Conservation (phyloP, 805 yeast species). For the Zygosaccharomyces rouxii region DNA sequence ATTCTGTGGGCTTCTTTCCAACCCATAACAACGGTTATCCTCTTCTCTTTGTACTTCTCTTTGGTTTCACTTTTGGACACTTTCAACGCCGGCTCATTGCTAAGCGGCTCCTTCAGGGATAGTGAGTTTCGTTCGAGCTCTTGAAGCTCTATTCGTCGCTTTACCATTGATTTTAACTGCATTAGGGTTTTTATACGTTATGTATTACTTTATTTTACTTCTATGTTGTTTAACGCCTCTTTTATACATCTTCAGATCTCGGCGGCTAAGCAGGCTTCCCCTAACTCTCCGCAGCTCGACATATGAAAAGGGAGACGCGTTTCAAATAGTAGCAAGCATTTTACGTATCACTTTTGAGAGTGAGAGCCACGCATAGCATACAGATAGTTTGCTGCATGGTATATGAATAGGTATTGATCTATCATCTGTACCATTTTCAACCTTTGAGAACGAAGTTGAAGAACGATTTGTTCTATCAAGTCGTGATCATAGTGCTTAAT, state of each 20-base stretch:
- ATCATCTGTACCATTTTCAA: constrained; percentile 36
- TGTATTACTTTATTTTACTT: neutral
- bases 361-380: constrained; percentile 5
- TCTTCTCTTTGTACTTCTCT: neutral
- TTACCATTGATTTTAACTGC: neutral
- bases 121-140: neutral
- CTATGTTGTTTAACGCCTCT: neutral
- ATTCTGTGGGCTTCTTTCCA: neutral
- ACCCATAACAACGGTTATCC: neutral
- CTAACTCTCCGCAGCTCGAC: neutral
- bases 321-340: neutral
- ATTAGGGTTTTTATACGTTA: neutral
- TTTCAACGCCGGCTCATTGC: neutral
- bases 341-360: neutral
- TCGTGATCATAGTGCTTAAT: constrained; percentile 25
- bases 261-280: neutral
- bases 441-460: constrained; percentile 33
- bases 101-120: neutral
- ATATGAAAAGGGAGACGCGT: neutral
- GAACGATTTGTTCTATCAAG: constrained; percentile 33
- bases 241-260: neutral
- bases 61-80: neutral
- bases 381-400: constrained; percentile 31
- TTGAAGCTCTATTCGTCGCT: neutral
- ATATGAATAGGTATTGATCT: constrained; percentile 34